A percentile compares a stretch with the other conserved stretches of the same genome.
These are phyloP conservation scores for Lignosus rhinocerotis DNA, from an alignment of 1,284 basidiomycete species.

Conservation along the genomic window DNA sequence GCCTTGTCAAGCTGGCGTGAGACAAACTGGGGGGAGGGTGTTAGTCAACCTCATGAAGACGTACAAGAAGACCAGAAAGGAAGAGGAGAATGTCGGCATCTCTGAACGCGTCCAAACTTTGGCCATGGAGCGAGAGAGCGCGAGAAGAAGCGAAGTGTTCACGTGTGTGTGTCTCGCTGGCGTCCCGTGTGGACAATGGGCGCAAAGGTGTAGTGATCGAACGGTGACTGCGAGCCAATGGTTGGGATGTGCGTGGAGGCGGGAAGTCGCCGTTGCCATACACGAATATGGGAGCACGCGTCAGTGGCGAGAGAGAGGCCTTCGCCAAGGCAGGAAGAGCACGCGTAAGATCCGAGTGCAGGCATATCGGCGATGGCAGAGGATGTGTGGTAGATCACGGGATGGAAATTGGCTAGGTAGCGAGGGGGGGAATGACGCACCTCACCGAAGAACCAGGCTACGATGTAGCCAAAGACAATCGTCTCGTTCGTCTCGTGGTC, in stretches of 20 bases:
- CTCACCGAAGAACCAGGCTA: slow-evolving; percentile 99
- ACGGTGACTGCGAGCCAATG: background rate
- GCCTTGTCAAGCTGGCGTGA: slow-evolving; percentile 78
- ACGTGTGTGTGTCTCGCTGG: slow-evolving; percentile 1
- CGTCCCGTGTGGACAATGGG: background rate
- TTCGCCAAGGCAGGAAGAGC: background rate
- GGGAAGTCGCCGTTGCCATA: slow-evolving; percentile 4
- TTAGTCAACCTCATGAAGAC: slow-evolving; percentile 2
- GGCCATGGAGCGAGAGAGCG: background rate
- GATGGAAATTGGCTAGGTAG: background rate
- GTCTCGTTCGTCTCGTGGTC: slow-evolving; percentile 99
- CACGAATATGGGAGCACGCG: background rate
- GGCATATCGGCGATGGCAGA: background rate
- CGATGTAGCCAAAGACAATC: slow-evolving; percentile 98
- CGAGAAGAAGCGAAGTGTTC: slow-evolving; percentile 6
- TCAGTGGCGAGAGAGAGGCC: background rate
- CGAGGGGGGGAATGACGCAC: slow-evolving; percentile 45
- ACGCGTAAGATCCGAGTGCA: slow-evolving; percentile 5
- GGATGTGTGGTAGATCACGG: background rate
- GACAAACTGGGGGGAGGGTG: slow-evolving; percentile 60
- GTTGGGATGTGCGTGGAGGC: background rate
- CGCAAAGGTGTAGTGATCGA: background rate
- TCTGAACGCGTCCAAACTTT: background rate
- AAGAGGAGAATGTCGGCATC: background rate
- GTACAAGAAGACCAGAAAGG: background rate